Evolutionary conservation across 2,329 filamentous ascomycete genomes (phyloP).

Genomic region (Coleophoma crateriformis): DNA sequence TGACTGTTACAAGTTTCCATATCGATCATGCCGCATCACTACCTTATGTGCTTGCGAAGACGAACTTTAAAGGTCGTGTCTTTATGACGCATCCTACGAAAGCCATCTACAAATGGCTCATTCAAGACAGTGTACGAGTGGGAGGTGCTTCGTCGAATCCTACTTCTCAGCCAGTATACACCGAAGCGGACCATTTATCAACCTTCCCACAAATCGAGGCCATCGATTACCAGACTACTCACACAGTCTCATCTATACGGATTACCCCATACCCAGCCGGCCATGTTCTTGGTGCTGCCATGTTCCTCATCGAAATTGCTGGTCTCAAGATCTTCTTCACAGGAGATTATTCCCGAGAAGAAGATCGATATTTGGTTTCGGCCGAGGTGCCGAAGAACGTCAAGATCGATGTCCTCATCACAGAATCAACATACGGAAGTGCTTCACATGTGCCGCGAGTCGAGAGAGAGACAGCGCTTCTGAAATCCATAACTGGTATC

Average conservation of each 20-base stretch:
- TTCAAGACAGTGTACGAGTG: conserved; percentile 92
- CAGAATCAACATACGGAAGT: conserved; percentile 95
- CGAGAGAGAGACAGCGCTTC: conserved; percentile 86
- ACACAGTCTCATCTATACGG: conserved; percentile 92
- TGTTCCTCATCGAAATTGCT: conserved; percentile 97
- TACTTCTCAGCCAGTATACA: conserved; percentile 75
- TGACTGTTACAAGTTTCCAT: conserved; percentile 70
- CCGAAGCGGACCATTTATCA: conserved; percentile 88
- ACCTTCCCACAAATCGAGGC: conserved; percentile 94
- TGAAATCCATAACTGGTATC: conserved; percentile 91
- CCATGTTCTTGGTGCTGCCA: conserved; percentile 95
- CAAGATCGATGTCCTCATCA: conserved; percentile 94
- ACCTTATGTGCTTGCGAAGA: conserved; percentile 95
- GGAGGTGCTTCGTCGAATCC: conserved; percentile 62
- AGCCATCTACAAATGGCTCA: conserved; percentile 99
- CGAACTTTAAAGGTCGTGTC: conserved; percentile 91
- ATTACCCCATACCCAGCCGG: conserved; percentile 97
- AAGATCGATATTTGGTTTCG: conserved; percentile 91
- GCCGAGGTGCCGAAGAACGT: conserved; percentile 83
- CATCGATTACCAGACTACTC: conserved; percentile 96
- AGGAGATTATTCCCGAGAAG: conserved; percentile 93
- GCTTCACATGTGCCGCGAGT: conserved; percentile 86
- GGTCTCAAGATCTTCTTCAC: conserved; percentile 97
- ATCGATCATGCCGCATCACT: conserved; percentile 98
- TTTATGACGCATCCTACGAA: conserved; percentile 99